Conservation (phyloP, 495 filamentous ascomycete species). For the Neurospora sp. region DNA sequence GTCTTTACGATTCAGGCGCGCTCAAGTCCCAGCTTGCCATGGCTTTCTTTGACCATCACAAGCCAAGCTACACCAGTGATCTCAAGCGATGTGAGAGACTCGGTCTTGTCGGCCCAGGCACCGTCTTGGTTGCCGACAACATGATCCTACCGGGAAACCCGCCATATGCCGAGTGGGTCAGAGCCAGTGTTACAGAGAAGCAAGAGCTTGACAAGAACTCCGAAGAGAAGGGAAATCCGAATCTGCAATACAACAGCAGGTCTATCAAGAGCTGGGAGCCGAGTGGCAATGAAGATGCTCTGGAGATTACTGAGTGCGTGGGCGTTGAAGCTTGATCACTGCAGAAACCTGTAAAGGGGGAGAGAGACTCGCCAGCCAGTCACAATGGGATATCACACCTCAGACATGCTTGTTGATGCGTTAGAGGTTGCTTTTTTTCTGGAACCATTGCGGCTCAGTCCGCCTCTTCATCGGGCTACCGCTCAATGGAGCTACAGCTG, state of each 20-base stretch:
- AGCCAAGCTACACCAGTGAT: slow-evolving; percentile 59
- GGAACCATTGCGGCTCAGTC: too few relatives aligned
- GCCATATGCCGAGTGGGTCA: slow-evolving; percentile 58
- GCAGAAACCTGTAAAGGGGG: not conserved
- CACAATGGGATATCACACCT: not conserved
- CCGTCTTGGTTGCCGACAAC: slow-evolving; percentile 63
- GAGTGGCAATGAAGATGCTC: slow-evolving; percentile 53
- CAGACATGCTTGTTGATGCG: not conserved
- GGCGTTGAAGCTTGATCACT: slow-evolving; percentile 17
- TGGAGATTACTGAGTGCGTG: slow-evolving; percentile 61
- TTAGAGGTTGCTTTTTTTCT: not conserved
- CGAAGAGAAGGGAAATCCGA: slow-evolving; percentile 51
- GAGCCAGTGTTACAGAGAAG: slow-evolving; percentile 44
- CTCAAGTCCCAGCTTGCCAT: slow-evolving; percentile 48
- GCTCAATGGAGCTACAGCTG: not conserved
- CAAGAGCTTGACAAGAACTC: slow-evolving; percentile 25
- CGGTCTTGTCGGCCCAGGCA: slow-evolving; percentile 48
- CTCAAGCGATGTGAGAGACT: slow-evolving; percentile 63
- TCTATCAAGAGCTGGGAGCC: slow-evolving; percentile 59
- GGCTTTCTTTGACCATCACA: slow-evolving; percentile 67
- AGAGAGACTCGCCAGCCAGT: not conserved
- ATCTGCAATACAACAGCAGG: slow-evolving; percentile 57
- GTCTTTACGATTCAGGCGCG: slow-evolving; percentile 39
- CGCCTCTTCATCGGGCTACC: not conserved
- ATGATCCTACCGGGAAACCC: slow-evolving; percentile 66